Conservation (phyloP, 2,329 filamentous ascomycete species). For the Claviceps capensis region DNA sequence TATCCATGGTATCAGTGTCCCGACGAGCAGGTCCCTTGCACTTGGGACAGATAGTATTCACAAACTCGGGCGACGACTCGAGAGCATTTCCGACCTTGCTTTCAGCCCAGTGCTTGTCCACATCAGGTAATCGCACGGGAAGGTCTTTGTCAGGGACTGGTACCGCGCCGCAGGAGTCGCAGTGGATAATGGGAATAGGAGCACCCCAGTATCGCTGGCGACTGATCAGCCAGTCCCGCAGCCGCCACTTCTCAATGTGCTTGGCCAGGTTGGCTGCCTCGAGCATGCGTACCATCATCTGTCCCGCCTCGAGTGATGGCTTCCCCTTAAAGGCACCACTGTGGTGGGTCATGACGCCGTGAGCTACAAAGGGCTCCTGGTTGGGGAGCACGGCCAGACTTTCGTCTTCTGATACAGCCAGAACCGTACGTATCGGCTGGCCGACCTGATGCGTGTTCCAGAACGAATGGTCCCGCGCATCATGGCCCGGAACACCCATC, state of each 20-base stretch:
- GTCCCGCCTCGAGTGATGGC: slow-evolving; percentile 46
- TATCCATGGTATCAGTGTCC: slow-evolving; percentile 93
- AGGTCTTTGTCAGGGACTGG: slow-evolving; percentile 65
- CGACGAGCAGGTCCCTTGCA: slow-evolving; percentile 58
- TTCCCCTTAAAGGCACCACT: slow-evolving; percentile 53
- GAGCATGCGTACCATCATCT: slow-evolving; percentile 44
- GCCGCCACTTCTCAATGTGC: slow-evolving; percentile 58
- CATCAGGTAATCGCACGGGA: slow-evolving; percentile 59
- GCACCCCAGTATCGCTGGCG: slow-evolving; percentile 89
- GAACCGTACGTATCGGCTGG: slow-evolving; percentile 48
- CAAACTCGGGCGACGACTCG: slow-evolving; percentile 57
- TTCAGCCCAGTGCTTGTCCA: slow-evolving; percentile 53
- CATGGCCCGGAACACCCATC: slow-evolving; percentile 85
- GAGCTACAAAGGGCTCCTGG: slow-evolving; percentile 47
- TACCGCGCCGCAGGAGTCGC: slow-evolving; percentile 59
- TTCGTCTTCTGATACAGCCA: slow-evolving; percentile 38
- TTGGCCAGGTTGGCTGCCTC: slow-evolving; percentile 44
- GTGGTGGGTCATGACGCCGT: slow-evolving; percentile 53
- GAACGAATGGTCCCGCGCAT: slow-evolving; percentile 64
- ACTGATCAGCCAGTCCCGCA: slow-evolving; percentile 83
- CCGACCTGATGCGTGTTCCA: slow-evolving; percentile 57
- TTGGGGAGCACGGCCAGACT: slow-evolving; percentile 28
- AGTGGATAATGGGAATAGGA: slow-evolving; percentile 82
- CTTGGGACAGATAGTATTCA: slow-evolving; percentile 61
- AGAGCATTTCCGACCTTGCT: slow-evolving; percentile 66